phyloP scores from a whole-genome alignment of 225 moss, liverwort and hornwort genomes.

The Climacium dendroides region DNA sequence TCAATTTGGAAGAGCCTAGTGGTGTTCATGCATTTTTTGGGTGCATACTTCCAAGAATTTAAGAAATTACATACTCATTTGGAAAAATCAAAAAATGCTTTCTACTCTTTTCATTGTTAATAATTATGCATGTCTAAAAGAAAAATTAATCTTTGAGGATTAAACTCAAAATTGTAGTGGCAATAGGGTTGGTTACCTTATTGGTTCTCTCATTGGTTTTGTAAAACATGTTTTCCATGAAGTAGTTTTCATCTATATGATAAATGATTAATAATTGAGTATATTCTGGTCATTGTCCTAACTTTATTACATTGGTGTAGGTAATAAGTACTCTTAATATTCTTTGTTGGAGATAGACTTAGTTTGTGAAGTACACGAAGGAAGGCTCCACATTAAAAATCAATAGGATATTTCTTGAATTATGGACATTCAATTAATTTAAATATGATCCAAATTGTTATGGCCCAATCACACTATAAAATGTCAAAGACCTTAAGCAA shows the following conservation, averaged over 20 bases:
- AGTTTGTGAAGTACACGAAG: too few relatives aligned
- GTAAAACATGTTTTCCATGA: neutral
- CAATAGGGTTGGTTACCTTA: neutral
- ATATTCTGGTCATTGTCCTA: neutral
- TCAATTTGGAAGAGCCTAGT: too few relatives aligned
- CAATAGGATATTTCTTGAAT: too few relatives aligned
- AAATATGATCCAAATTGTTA: too few relatives aligned
- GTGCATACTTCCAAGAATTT: neutral
- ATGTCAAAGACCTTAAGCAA: too few relatives aligned
- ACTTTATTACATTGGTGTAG: neutral
- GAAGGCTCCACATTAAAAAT: too few relatives aligned
- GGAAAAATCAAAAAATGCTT: neutral
- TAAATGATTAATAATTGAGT: neutral
- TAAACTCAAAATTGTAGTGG: neutral
- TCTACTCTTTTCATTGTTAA: neutral
- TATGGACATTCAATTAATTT: too few relatives aligned
- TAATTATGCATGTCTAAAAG: neutral
- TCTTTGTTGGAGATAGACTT: too few relatives aligned
- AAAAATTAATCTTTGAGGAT: neutral
- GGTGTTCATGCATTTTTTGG: too few relatives aligned
- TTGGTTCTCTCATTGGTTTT: neutral
- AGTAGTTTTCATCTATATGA: neutral
- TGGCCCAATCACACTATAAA: too few relatives aligned
- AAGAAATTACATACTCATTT: too few relatives aligned
- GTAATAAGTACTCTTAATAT: neutral